Conservation (phyloP, 352 stramenopile genomes). For the Globisporangium heterothallicum region DNA sequence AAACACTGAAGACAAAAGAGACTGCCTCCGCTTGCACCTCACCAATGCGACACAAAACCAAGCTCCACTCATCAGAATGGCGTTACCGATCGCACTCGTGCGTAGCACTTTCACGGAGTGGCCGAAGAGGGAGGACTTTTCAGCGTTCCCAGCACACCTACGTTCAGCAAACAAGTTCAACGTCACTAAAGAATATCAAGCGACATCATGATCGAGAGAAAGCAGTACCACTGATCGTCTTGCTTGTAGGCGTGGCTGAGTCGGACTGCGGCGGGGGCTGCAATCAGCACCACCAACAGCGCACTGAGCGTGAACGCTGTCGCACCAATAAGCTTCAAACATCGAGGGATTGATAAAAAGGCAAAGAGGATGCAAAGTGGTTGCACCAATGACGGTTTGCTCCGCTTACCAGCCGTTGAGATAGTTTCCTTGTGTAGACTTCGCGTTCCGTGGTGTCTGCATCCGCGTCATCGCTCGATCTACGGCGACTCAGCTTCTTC, state of each 20-base stretch:
- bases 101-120: constrained; percentile 21
- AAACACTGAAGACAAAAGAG: not conserved
- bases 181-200: too few species aligned
- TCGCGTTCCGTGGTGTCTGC: not conserved
- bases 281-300: constrained; percentile 35
- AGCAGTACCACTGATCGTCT: constrained; percentile 29
- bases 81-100: constrained; percentile 31
- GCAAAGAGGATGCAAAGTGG: not conserved
- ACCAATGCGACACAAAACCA: constrained; percentile 59
- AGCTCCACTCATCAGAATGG: constrained; percentile 32
- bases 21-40: constrained; percentile 4
- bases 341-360: not conserved
- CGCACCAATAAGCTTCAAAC: constrained; percentile 25
- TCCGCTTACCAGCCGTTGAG: constrained; percentile 20
- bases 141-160: constrained; percentile 1
- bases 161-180: not conserved
- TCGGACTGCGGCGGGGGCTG: constrained; percentile 35
- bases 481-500: constrained; percentile 29
- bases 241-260: constrained; percentile 33
- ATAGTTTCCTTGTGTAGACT: constrained; percentile 6
- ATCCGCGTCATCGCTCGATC: not conserved
- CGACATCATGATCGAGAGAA: not conserved
- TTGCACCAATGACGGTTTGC: not conserved
- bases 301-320: constrained; percentile 20
- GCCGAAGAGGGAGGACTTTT: constrained; percentile 15